phyloP scores from a whole-genome alignment of 2,329 filamentous ascomycete genomes.

The Penicillium sp. region DNA sequence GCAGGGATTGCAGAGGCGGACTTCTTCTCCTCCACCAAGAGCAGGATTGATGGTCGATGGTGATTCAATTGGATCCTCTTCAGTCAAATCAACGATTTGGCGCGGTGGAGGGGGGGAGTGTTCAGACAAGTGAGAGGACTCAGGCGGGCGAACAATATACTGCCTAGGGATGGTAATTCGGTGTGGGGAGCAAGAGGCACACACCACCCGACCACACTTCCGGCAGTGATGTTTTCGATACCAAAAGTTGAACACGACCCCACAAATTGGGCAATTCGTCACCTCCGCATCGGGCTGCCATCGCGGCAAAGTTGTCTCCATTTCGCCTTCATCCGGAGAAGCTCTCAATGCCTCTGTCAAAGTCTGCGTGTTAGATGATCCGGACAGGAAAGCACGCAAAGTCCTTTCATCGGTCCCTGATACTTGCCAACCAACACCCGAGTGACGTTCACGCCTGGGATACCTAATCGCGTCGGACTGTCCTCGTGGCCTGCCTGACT shows the following conservation, averaged over 20 bases:
- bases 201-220: slow-evolving; percentile 94
- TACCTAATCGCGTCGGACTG: not conserved
- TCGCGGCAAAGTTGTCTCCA: slow-evolving; percentile 53
- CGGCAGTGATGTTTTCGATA: slow-evolving; percentile 92
- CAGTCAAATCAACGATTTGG: slow-evolving; percentile 48
- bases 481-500: not conserved
- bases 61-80: slow-evolving; percentile 34
- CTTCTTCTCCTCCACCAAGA: slow-evolving; percentile 65
- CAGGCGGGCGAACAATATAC: slow-evolving; percentile 81
- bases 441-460: not conserved
- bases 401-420: slow-evolving; percentile 1
- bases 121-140: slow-evolving; percentile 43
- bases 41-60: slow-evolving; percentile 45
- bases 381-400: not conserved
- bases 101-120: slow-evolving; percentile 40
- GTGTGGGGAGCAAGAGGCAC: slow-evolving; percentile 85
- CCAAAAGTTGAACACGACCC: slow-evolving; percentile 75
- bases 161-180: slow-evolving; percentile 91
- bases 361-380: not conserved
- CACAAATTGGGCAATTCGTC: slow-evolving; percentile 80
- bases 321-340: not conserved
- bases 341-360: not conserved
- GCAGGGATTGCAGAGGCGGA: slow-evolving; percentile 70
- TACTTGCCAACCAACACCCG: not conserved
- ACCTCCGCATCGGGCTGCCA: slow-evolving; percentile 92